Conservation (phyloP, 176 grass and related monocot species). For the Phoenix roebelenii region DNA sequence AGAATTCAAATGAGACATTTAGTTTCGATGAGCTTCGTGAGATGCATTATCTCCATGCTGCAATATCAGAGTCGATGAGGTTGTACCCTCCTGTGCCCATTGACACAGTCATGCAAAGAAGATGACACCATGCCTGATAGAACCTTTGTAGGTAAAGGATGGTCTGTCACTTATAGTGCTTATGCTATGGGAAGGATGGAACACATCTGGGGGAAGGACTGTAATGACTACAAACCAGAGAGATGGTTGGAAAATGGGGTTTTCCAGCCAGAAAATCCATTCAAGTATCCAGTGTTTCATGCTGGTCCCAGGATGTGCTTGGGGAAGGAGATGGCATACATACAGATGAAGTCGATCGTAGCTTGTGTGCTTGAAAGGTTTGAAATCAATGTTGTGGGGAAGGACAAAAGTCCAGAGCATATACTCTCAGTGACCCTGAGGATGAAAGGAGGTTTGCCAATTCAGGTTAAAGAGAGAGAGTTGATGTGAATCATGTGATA, state of each 20-base stretch:
- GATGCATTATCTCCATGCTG: constrained; percentile 59
- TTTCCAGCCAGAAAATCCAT: constrained; percentile 44
- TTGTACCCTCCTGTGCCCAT: constrained; percentile 53
- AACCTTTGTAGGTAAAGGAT: constrained; percentile 43
- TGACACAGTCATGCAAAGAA: constrained; percentile 33
- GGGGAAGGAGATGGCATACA: constrained; percentile 74
- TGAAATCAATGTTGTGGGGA: constrained; percentile 19
- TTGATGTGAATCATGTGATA: too few relatives aligned
- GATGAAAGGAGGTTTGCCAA: constrained; percentile 43
- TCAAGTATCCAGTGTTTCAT: constrained; percentile 52
- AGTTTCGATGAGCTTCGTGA: constrained; percentile 39
- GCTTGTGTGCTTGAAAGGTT: constrained; percentile 44
- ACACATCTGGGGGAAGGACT: constrained; percentile 47
- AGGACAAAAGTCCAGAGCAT: constrained; percentile 18
- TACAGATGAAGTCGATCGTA: constrained; percentile 58
- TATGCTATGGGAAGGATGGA: constrained; percentile 42
- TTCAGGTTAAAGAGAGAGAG: constrained; percentile 17
- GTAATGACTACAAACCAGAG: constrained; percentile 45
- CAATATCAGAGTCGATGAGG: constrained; percentile 55
- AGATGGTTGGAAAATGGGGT: constrained; percentile 47
- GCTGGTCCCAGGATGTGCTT: constrained; percentile 52
- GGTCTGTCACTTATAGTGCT: constrained; percentile 34
- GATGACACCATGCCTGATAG: constrained; percentile 45
- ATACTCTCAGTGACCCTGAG: constrained; percentile 39
- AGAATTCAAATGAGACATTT: constrained; percentile 19